Percentiles rank a stretch among this genome's conserved stretches.
These are phyloP conservation scores for Phlyctochytrium bullatum DNA, from an alignment of 192 early-diverging fungal genomes.

Conservation along the genomic window DNA sequence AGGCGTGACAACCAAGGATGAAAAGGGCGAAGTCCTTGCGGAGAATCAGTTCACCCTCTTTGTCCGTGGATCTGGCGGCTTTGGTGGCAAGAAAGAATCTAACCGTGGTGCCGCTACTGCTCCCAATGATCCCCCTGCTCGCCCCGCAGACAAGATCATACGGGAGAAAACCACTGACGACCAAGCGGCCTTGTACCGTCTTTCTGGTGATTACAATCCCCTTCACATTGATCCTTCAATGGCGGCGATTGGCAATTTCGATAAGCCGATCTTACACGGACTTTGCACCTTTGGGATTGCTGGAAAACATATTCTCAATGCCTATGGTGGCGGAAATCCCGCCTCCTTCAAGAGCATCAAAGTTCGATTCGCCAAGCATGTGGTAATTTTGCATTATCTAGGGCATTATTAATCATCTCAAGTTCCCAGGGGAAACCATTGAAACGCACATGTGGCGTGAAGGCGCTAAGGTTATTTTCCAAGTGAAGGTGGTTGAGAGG, in stretches of 20 bases:
- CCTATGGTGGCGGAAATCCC: conserved; percentile 70
- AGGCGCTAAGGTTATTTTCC: conserved; percentile 87
- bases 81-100: conserved; percentile 66
- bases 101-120: conserved; percentile 79
- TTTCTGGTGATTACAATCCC: conserved; percentile 95
- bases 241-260: conserved; percentile 91
- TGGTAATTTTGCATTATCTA: conserved; percentile 27
- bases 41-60: conserved; percentile 91
- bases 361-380: conserved; percentile 45
- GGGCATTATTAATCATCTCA: background rate
- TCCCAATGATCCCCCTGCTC: conserved; percentile 72
- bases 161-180: conserved; percentile 85
- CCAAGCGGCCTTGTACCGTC: conserved; percentile 93
- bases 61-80: conserved; percentile 88
- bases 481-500: conserved; percentile 91
- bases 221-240: conserved; percentile 96
- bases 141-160: conserved; percentile 80
- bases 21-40: conserved; percentile 68
- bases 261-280: conserved; percentile 95
- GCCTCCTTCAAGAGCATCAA: conserved; percentile 81
- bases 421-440: conserved; percentile 93
- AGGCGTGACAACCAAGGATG: conserved; percentile 80
- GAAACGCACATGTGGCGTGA: conserved; percentile 97
- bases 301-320: conserved; percentile 81
- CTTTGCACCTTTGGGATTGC: conserved; percentile 92